A percentile compares a stretch with the other conserved stretches of the same genome.
These are phyloP conservation scores for Agarophyton chilense DNA, from an alignment of 23 red algal genomes.

Conservation along the genomic window DNA sequence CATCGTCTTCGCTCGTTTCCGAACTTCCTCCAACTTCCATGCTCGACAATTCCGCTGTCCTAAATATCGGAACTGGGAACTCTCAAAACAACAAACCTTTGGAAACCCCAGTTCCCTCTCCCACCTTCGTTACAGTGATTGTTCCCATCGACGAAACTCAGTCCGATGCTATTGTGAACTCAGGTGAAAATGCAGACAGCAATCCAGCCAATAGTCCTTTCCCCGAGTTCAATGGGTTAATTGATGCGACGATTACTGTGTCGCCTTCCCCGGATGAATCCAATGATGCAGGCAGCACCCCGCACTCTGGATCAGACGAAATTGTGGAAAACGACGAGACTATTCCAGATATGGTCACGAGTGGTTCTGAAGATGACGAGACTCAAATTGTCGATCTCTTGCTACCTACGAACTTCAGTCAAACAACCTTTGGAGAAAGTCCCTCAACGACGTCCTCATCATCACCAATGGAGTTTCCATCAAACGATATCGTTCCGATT, in stretches of 20 bases:
- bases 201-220: not conserved
- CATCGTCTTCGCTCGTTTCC: not conserved
- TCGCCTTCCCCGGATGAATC: not conserved
- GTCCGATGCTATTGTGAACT: not conserved
- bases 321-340: not conserved
- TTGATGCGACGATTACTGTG: slow-evolving; percentile 1
- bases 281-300: not conserved
- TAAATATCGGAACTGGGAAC: not conserved
- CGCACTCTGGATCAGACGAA: not conserved
- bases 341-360: not conserved
- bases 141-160: not conserved
- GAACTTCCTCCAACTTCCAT: not conserved
- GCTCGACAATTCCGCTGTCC: not conserved
- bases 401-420: slow-evolving; percentile 14
- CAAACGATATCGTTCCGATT: not conserved
- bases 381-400: not conserved
- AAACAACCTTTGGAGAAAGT: slow-evolving; percentile 20
- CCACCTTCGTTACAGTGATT: not conserved
- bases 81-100: not conserved
- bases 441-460: not conserved
- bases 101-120: not conserved
- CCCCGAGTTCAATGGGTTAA: slow-evolving; percentile 14
- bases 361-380: not conserved
- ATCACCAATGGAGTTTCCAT: not conserved
- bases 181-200: not conserved